Evolutionary conservation across 106 monocot species (phyloP).

Genomic region (Platanthera guangdongensis): DNA sequence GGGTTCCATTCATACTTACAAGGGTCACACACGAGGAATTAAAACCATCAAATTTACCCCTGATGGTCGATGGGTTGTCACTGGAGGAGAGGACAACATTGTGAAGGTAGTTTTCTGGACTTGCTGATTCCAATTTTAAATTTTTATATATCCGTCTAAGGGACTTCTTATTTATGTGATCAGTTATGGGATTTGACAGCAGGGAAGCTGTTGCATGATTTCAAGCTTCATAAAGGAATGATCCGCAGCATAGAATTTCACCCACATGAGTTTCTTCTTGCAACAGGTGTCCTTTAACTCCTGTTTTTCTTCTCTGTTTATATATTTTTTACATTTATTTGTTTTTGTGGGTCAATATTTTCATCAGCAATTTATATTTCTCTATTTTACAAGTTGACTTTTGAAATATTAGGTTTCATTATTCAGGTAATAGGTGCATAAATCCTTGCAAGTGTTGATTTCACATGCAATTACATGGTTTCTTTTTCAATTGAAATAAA

Average conservation of each 20-base stretch:
- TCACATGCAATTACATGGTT: neutral
- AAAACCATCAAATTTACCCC: slow-evolving; percentile 75
- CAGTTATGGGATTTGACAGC: slow-evolving; percentile 95
- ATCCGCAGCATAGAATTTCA: slow-evolving; percentile 82
- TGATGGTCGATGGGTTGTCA: slow-evolving; percentile 96
- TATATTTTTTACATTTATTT: neutral
- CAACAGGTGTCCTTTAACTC: slow-evolving; percentile 53
- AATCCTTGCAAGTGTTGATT: neutral
- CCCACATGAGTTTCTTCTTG: slow-evolving; percentile 91
- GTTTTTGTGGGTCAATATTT: neutral
- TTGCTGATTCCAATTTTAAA: neutral
- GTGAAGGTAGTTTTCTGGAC: slow-evolving; percentile 50
- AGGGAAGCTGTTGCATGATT: slow-evolving; percentile 89
- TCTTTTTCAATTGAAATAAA: neutral
- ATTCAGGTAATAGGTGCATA: neutral
- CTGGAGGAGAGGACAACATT: slow-evolving; percentile 83
- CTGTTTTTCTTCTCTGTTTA: neutral
- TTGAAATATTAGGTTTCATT: neutral
- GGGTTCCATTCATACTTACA: slow-evolving; percentile 89
- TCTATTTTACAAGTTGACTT: neutral
- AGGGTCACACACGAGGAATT: slow-evolving; percentile 71
- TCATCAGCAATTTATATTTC: neutral
- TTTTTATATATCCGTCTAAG: slow-evolving; percentile 7
- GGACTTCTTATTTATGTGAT: neutral
- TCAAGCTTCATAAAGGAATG: slow-evolving; percentile 64